Conservation (phyloP, 345 rosid species). For the Euclidium syriacum region DNA sequence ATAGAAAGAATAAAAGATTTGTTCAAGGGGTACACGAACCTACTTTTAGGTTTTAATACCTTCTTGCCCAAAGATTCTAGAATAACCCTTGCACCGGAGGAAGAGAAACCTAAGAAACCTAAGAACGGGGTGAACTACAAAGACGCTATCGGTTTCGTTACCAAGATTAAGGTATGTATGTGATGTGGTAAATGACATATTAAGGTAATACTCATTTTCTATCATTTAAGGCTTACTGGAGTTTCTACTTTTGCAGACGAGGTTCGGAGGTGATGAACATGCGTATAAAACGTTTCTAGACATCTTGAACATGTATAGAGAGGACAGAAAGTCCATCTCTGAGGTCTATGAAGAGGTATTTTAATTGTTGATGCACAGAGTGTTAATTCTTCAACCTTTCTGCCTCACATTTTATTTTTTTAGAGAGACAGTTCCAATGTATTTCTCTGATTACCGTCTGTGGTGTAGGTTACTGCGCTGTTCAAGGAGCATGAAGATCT, state of each 20-base stretch:
- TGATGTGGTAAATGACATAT: neutral
- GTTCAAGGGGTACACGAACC: slow-evolving; percentile 76
- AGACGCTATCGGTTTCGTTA: slow-evolving; percentile 84
- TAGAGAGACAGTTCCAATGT: neutral
- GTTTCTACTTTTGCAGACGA: slow-evolving; percentile 47
- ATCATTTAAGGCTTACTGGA: slow-evolving; percentile 4
- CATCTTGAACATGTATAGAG: slow-evolving; percentile 81
- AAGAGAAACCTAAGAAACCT: slow-evolving; percentile 53
- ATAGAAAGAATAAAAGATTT: slow-evolving; percentile 77
- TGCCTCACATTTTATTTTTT: slow-evolving; percentile 8
- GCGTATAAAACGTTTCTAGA: slow-evolving; percentile 87
- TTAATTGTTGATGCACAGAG: slow-evolving; percentile 5
- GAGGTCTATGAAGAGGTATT: slow-evolving; percentile 86
- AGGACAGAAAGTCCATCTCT: slow-evolving; percentile 72
- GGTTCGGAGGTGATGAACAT: slow-evolving; percentile 79
- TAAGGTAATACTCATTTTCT: slow-evolving; percentile 3
- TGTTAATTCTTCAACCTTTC: neutral
- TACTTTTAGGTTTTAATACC: slow-evolving; percentile 89
- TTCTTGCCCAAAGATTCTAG: slow-evolving; percentile 86
- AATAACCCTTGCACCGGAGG: slow-evolving; percentile 67
- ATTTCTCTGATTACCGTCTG: slow-evolving; percentile 9
- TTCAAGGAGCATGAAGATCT: slow-evolving; percentile 80
- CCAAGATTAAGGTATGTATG: slow-evolving; percentile 70
- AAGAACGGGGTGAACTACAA: slow-evolving; percentile 74
- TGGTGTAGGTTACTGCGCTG: slow-evolving; percentile 66